phyloP scores from a whole-genome alignment of 805 yeast species.

The Monosporozyma servazzii region DNA sequence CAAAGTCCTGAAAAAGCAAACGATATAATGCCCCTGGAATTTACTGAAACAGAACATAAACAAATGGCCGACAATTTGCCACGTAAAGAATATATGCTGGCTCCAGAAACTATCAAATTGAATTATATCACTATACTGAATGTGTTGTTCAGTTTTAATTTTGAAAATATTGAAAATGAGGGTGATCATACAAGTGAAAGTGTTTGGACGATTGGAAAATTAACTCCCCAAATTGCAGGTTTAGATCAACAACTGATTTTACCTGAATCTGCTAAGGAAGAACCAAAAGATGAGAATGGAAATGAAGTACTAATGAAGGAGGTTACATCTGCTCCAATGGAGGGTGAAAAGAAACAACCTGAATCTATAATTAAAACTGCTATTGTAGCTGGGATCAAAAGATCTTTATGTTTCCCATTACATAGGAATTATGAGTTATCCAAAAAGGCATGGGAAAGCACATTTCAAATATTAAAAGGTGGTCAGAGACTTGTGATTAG shows the following conservation, averaged over 20 bases:
- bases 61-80: conserved; percentile 60
- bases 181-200: conserved; percentile 74
- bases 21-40: conserved; percentile 37
- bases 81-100: conserved; percentile 39
- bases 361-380: conserved; percentile 38
- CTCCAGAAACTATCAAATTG: conserved; percentile 40
- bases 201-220: conserved; percentile 88
- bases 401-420: conserved; percentile 73
- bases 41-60: conserved; percentile 53
- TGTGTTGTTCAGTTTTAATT: conserved; percentile 61
- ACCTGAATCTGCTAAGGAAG: conserved; percentile 14
- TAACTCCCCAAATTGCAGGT: conserved; percentile 67
- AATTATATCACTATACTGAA: conserved; percentile 56
- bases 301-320: conserved; percentile 1
- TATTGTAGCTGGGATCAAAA: conserved; percentile 52
- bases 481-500: conserved; percentile 63
- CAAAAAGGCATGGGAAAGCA: conserved; percentile 65
- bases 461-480: conserved; percentile 48
- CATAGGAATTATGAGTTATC: conserved; percentile 61
- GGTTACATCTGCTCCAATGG: not conserved
- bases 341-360: not conserved
- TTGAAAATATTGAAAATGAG: conserved; percentile 66
- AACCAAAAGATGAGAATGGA: conserved; percentile 6
- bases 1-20: conserved; percentile 25
- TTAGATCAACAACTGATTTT: conserved; percentile 51